These are phyloP conservation scores for Ogataea haglerorum DNA, from an alignment of 805 yeast genomes.

Conservation along the genomic window DNA sequence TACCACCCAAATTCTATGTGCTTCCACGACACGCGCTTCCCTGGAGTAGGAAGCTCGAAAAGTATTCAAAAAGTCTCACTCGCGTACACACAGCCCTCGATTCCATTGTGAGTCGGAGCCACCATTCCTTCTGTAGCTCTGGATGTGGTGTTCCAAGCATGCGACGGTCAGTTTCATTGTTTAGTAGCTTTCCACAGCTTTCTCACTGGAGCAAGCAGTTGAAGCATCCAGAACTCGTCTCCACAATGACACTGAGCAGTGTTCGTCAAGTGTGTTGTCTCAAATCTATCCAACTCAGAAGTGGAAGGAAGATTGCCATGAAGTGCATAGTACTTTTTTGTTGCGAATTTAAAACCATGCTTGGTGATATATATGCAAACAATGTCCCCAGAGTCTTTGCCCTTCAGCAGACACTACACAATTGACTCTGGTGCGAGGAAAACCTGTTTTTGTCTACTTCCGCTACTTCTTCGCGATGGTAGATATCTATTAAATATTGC, in stretches of 20 bases:
- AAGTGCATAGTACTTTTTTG: constrained; percentile 12
- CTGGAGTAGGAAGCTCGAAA: not conserved
- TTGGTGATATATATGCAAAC: constrained; percentile 9
- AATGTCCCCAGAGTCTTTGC: constrained; percentile 11
- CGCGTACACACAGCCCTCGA: constrained; percentile 67
- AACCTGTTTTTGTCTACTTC: not conserved
- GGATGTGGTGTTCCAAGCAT: constrained; percentile 85
- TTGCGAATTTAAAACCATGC: constrained; percentile 9
- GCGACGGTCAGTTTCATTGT: constrained; percentile 59
- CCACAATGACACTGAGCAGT: constrained; percentile 47
- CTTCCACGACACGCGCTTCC: constrained; percentile 8
- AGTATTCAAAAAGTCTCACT: constrained; percentile 33
- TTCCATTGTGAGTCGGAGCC: constrained; percentile 55
- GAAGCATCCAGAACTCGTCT: constrained; percentile 40
- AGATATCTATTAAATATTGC: too few species aligned
- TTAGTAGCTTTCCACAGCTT: constrained; percentile 14
- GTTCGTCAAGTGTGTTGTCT: constrained; percentile 51
- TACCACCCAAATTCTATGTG: constrained; percentile 10
- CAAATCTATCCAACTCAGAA: constrained; percentile 29
- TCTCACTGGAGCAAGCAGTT: constrained; percentile 36
- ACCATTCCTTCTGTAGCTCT: constrained; percentile 63
- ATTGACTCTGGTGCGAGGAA: constrained; percentile 7
- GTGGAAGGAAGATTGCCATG: constrained; percentile 17
- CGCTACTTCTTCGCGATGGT: not conserved
- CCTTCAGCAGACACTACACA: constrained; percentile 4